Evolutionary conservation across 164 flowering plant genomes (phyloP).

Genomic region (Magnolia changhungtana): DNA sequence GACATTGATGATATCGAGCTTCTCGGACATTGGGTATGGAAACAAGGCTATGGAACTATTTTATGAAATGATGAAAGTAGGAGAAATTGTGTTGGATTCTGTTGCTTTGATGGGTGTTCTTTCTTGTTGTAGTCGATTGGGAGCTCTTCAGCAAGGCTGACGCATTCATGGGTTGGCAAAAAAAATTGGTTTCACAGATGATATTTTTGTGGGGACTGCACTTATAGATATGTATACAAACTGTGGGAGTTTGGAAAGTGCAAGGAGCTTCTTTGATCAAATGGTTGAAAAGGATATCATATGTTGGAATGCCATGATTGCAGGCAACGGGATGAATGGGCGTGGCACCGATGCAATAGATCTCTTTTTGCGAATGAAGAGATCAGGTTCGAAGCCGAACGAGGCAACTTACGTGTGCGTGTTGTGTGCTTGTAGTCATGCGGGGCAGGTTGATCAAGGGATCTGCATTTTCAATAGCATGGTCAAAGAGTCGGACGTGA

Average conservation of each 20-base stretch:
- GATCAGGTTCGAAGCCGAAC: slow-evolving; percentile 26
- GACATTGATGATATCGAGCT: slow-evolving; percentile 41
- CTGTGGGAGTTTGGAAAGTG: slow-evolving; percentile 32
- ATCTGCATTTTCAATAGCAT: slow-evolving; percentile 27
- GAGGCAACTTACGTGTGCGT: slow-evolving; percentile 38
- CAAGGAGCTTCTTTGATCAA: slow-evolving; percentile 27
- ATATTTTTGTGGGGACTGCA: slow-evolving; percentile 36
- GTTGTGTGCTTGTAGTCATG: slow-evolving; percentile 49
- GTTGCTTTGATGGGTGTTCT: slow-evolving; percentile 30
- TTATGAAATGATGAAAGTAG: slow-evolving; percentile 29
- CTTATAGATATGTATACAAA: slow-evolving; percentile 45
- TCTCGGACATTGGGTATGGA: slow-evolving; percentile 26
- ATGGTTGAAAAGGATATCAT: slow-evolving; percentile 33
- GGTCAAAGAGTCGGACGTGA: slow-evolving; percentile 16
- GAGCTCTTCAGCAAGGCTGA: slow-evolving; percentile 36
- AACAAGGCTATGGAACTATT: slow-evolving; percentile 33
- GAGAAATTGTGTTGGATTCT: slow-evolving; percentile 24
- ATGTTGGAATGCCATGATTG: slow-evolving; percentile 53
- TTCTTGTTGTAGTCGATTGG: slow-evolving; percentile 35
- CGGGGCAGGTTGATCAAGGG: slow-evolving; percentile 40
- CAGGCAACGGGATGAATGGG: slow-evolving; percentile 39
- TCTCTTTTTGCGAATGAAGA: slow-evolving; percentile 32
- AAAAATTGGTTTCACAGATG: slow-evolving; percentile 30
- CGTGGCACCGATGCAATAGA: slow-evolving; percentile 35
- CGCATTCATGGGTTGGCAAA: slow-evolving; percentile 31